These are phyloP conservation scores for Nidularia pulvinata DNA, from an alignment of 768 basidiomycete genomes.

Conservation along the genomic window DNA sequence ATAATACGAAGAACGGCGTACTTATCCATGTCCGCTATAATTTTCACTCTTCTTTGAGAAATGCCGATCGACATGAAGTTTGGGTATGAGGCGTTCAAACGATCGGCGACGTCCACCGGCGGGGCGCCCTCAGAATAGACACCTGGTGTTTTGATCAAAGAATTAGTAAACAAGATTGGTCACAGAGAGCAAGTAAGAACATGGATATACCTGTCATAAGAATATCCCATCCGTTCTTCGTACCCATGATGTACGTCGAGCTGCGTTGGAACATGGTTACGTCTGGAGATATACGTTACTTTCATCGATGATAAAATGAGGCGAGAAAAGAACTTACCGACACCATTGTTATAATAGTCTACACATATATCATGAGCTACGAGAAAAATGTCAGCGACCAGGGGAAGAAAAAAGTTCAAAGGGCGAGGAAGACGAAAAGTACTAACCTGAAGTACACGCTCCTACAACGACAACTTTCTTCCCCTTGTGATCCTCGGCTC, in stretches of 20 bases:
- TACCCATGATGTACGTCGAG: conserved; percentile 52
- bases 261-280: conserved; percentile 50
- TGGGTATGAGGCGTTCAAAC: conserved; percentile 42
- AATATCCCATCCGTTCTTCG: conserved; percentile 31
- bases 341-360: conserved; percentile 37
- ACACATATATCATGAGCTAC: conserved; percentile 35
- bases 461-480: conserved; percentile 61
- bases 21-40: not conserved
- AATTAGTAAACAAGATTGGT: not conserved
- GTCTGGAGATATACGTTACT: conserved; percentile 32
- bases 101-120: conserved; percentile 43
- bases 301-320: conserved; percentile 33
- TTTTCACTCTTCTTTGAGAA: conserved; percentile 11
- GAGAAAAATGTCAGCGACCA: not conserved
- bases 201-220: conserved; percentile 16
- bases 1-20: not conserved
- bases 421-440: not conserved
- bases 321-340: conserved; percentile 6
- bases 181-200: not conserved
- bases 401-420: not conserved
- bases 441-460: conserved; percentile 49
- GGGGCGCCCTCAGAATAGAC: conserved; percentile 42
- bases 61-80: conserved; percentile 19
- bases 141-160: conserved; percentile 8
- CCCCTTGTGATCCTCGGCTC: conserved; percentile 44